phyloP scores from a whole-genome alignment of 352 stramenopile genomes.

The Phytopythium chamaehyphon region DNA sequence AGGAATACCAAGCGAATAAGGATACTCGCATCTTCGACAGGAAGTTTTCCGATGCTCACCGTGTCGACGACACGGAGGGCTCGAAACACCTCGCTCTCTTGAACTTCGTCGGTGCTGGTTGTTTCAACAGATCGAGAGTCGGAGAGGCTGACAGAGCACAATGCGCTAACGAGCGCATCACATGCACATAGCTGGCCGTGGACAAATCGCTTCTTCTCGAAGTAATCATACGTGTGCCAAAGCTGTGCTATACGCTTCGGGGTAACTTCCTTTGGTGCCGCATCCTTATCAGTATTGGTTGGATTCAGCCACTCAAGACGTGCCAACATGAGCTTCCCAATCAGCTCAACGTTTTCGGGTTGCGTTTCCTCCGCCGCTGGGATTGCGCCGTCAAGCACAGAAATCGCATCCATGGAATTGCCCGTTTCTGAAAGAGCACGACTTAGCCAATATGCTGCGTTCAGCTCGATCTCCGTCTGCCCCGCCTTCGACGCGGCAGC shows the following conservation, averaged over 20 bases:
- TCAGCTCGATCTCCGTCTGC: slow-evolving; percentile 35
- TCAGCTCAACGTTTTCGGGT: slow-evolving; percentile 25
- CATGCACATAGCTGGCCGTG: slow-evolving; percentile 39
- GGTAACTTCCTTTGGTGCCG: slow-evolving; percentile 2
- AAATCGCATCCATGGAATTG: slow-evolving; percentile 23
- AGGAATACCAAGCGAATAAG: slow-evolving; percentile 33
- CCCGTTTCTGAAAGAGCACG: slow-evolving; percentile 37
- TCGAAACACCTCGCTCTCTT: slow-evolving; percentile 21
- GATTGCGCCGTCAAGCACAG: slow-evolving; percentile 22
- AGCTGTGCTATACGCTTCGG: slow-evolving; percentile 24
- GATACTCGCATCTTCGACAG: slow-evolving; percentile 17
- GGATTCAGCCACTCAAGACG: slow-evolving; percentile 44
- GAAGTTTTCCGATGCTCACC: slow-evolving; percentile 31
- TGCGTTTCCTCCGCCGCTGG: slow-evolving; percentile 17
- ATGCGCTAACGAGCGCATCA: slow-evolving; percentile 21
- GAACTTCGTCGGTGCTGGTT: slow-evolving; percentile 3
- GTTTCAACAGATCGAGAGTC: not conserved
- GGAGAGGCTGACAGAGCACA: slow-evolving; percentile 10
- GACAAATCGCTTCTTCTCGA: slow-evolving; percentile 38
- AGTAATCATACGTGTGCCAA: slow-evolving; percentile 38
- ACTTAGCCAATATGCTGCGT: slow-evolving; percentile 45
- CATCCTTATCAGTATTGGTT: slow-evolving; percentile 5
- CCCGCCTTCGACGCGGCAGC: slow-evolving; percentile 16
- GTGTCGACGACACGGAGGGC: slow-evolving; percentile 35
- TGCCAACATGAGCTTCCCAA: slow-evolving; percentile 43